Conservation (phyloP, 2,329 filamentous ascomycete species). For the Taxawa tesnikishii region DNA sequence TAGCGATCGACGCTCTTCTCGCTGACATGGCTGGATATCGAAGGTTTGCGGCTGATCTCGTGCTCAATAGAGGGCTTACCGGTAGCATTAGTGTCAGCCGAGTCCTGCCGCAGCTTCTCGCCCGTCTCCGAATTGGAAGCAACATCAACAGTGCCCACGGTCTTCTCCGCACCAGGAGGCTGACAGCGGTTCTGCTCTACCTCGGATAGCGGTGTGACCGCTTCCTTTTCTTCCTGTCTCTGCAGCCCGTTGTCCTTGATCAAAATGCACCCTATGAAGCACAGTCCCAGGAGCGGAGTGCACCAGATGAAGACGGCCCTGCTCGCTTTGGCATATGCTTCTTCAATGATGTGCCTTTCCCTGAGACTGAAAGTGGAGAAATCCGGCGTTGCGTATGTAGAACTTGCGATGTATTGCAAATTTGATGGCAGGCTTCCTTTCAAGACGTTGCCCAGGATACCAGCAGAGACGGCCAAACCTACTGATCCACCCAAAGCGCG, state of each 20-base stretch:
- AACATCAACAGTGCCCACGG: not conserved
- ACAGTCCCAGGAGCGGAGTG: slow-evolving; percentile 40
- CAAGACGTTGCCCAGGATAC: slow-evolving; percentile 21
- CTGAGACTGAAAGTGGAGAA: slow-evolving; percentile 18
- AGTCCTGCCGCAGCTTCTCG: not conserved
- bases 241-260: slow-evolving; percentile 26
- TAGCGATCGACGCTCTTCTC: not conserved
- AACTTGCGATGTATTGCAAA: slow-evolving; percentile 25
- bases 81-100: not conserved
- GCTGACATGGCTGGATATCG: slow-evolving; percentile 1
- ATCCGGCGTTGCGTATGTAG: slow-evolving; percentile 24
- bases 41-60: slow-evolving; percentile 1
- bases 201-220: not conserved
- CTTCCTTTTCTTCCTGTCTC: slow-evolving; percentile 10
- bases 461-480: slow-evolving; percentile 22
- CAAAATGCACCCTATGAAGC: slow-evolving; percentile 33
- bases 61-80: not conserved
- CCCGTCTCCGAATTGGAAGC: not conserved
- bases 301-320: slow-evolving; percentile 45
- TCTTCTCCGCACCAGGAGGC: not conserved
- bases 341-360: slow-evolving; percentile 29
- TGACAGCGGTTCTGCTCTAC: not conserved
- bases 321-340: slow-evolving; percentile 42
- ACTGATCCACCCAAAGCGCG: slow-evolving; percentile 24
- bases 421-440: slow-evolving; percentile 24